Evolutionary conservation across 1,284 basidiomycete genomes (phyloP), one percentile per base, ranked within the genome.

Genomic region (Moesziomyces antarcticus): DNA sequence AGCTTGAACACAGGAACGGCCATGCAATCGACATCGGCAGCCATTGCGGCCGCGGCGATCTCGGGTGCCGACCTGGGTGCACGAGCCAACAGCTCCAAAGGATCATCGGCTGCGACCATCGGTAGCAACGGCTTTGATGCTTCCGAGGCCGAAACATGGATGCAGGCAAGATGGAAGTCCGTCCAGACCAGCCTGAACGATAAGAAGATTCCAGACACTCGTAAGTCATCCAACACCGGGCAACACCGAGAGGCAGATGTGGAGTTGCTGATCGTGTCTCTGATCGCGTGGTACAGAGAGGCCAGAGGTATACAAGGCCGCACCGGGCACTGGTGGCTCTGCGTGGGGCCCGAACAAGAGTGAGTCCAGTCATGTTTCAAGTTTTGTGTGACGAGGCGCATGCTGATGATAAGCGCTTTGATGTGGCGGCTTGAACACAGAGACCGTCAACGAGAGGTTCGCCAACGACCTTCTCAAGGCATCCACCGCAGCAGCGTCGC

Each of bases 301-400:
- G 25, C 54, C 72, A 10, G 67, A 74, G 50, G 60, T 63, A 9
- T 70, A 71, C 56, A 74, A 74, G 20, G 49, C 72, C 30, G 53
- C 72, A 42, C 41, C 72, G 11, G 67, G 63, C n/a, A 42, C 56
- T 18, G 52, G 49, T 22, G 72, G 67, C 7, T 66, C 67, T 9
- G 72, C 67, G 3, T 74, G 72, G 72, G 72, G 67, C 6, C 58
- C 72, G 1, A 74, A 74, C 54, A 74, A 71, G 58, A 70, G 72
- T 74, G 24, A 67, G 67, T 70, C 16, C 6, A 13, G 21, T 16
- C 37, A 16, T 33, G 13, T 10, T 27, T 18, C 18, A 5, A 25
- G 20, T 2, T 5, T 13, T 7, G 9, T 18, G 16, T 21, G 4
- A 3, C 18, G 3, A 25, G 27, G 8, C 30, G 13, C 30, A 37